Percentiles rank a stretch among this genome's conserved stretches.
Evolutionary conservation across 192 early-diverging fungal genomes (phyloP).

Genomic region (Gorgonomyces haynaldii): DNA sequence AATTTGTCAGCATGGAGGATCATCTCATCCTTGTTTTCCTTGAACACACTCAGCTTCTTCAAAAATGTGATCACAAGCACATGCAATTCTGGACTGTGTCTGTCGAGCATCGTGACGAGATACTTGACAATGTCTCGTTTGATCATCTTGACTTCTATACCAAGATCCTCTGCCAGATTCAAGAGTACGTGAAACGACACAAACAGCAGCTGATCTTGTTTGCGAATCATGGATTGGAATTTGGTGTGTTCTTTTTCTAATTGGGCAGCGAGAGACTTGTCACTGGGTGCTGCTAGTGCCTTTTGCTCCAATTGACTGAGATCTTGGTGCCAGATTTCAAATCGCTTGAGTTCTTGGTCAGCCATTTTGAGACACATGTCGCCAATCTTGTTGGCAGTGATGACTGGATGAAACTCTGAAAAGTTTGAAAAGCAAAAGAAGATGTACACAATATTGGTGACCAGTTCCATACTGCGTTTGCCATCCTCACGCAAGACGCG

Average conservation of each 20-base stretch:
- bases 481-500: slow-evolving; percentile 45
- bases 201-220: slow-evolving; percentile 51
- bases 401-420: slow-evolving; percentile 36
- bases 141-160: slow-evolving; percentile 50
- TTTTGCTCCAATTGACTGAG: slow-evolving; percentile 25
- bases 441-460: slow-evolving; percentile 44
- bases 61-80: slow-evolving; percentile 36
- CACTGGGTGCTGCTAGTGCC: slow-evolving; percentile 11
- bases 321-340: slow-evolving; percentile 34
- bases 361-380: slow-evolving; percentile 44
- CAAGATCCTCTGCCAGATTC: slow-evolving; percentile 41
- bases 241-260: slow-evolving; percentile 35
- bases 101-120: slow-evolving; percentile 30
- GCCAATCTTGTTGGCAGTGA: slow-evolving; percentile 46
- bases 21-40: slow-evolving; percentile 48
- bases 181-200: slow-evolving; percentile 43
- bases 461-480: slow-evolving; percentile 35
- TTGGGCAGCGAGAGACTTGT: slow-evolving; percentile 19
- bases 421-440: slow-evolving; percentile 49
- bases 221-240: slow-evolving; percentile 42
- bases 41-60: slow-evolving; percentile 38
- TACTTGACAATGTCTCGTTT: slow-evolving; percentile 39
- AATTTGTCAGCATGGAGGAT: slow-evolving; percentile 20
- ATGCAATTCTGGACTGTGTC: slow-evolving; percentile 36
- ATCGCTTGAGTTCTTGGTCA: slow-evolving; percentile 36